Conservation (phyloP, 2,329 filamentous ascomycete species). For the Aspergillus chevalieri region DNA sequence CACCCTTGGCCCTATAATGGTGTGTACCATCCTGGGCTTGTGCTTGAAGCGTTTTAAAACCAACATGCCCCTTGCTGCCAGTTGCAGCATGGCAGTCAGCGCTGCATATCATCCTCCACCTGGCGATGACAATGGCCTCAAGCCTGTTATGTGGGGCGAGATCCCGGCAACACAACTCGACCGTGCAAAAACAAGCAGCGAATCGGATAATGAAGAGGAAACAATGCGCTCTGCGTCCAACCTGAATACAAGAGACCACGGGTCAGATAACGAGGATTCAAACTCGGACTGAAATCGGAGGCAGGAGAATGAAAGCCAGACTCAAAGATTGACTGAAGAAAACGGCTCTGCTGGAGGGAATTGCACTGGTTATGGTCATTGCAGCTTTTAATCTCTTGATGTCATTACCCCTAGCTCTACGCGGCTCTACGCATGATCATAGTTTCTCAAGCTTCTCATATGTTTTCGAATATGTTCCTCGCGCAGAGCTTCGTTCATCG, state of each 20-base stretch:
- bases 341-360: background rate
- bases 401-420: background rate
- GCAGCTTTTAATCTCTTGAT: background rate
- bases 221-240: background rate
- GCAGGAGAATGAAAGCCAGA: background rate
- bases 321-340: background rate
- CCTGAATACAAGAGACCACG: background rate
- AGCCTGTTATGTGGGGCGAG: slow-evolving; percentile 10
- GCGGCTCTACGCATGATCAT: background rate
- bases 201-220: too few species aligned
- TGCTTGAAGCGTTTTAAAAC: background rate
- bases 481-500: too few species aligned
- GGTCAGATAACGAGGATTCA: background rate
- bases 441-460: too few species aligned
- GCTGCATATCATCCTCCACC: slow-evolving; percentile 6
- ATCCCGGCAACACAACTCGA: background rate
- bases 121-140: background rate
- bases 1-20: background rate
- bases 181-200: too few species aligned
- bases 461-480: too few species aligned
- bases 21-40: background rate
- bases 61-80: slow-evolving; percentile 2
- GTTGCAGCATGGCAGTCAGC: slow-evolving; percentile 6
- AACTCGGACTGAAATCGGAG: background rate
- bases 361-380: background rate